Evolutionary conservation across 495 filamentous ascomycete species (phyloP), one percentile per base, ranked within the genome.

Genomic region (Xylaria scruposa): DNA sequence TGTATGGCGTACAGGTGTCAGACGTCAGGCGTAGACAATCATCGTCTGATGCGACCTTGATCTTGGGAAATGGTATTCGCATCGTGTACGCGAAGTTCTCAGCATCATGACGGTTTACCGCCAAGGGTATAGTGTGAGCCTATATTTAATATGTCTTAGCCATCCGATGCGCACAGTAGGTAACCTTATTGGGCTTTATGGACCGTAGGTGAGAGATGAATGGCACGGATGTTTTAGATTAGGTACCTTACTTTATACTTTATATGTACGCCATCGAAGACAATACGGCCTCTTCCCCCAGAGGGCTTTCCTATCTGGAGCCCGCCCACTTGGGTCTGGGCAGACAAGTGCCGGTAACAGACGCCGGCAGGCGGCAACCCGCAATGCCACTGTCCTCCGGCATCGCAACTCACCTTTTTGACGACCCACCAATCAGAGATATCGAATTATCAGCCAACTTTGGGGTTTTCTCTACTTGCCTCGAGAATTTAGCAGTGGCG

Each of bases 401-500:
- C 44, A 66, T 71, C 70, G 61, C 61, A 67, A 9, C 38, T 40
- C 13, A 24, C 31, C 51, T 7, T 33, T 44, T 3, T 0, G 33
- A 36, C 40, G 53, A 36, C 17, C 15, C 24, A 42, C 70, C 70
- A 71, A 71, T 71, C 40, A 67, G 61, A 67, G 38, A 40, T n/a
- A 26, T 26, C 21, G 38, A 59, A 71, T 71, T 71, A 42, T 40
- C 70, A 71, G 66, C 10, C 6, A 17, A 44, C 33, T 49, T 21
- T 64, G 51, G 51, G 42, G 40, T 71, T 66, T 71, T 67, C 54
- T 71, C 44, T 33, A 17, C 38, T 36, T 40, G 60, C 42, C 40
- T 61, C 74, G 33, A 19, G 38, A 21, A 71, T 77, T 38, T 80
- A 86, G 71, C 83, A 87, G 70, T 47, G 33, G 44, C 38, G 53